Base-by-base conservation (phyloP, 192 early-diverging fungal genomes). In the Physocladia obscura region DNA sequence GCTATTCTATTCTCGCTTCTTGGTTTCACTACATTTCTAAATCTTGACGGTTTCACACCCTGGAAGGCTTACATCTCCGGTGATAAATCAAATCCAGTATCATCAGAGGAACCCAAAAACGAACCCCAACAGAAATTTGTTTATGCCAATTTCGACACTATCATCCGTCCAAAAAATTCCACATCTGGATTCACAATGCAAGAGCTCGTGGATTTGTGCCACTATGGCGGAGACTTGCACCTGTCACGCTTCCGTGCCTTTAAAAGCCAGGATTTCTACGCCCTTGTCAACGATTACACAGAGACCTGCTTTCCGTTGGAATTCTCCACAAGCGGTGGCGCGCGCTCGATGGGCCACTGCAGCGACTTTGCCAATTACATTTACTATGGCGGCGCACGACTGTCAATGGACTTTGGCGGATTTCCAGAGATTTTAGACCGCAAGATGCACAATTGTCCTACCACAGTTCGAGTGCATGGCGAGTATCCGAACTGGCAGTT, bases 241-340 rank as follows among this genome's bases (percentile, higher is more conserved):
- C 15, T 57, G 15, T 34, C 56, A 13, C 3, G 31, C 30, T 6
- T 6, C 17, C 21, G 56, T 15, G 27, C 56, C 13, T 5, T 30
- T 21, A 31, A 27, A 57, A 35, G 15, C 29, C 11, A 4, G n/a
- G n/a, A n/a, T 32, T 13, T 26, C 29, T 17, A 57, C 56, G 30
- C 24, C 56, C 5, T 26, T 35, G 36, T 35, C 30, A 8, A 17
- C 56, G 56, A n/a, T 11, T 62, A 62, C 26, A 37, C 48, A 5
- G 6, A n/a, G 4, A 44, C 59, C 59, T 64, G 62, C 62, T 32
- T 32, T 51, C 62, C 62, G 30, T 32, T 64, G 8, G 62, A 64
- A 32, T 34, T 50, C 37, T 8, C 36, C 37, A 24, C 37, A 8
- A 40, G 6, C 34, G 38, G 47, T 15, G 38, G 4, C 17, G 35